Conservation (phyloP, 2,329 filamentous ascomycete species). For the Verticillium zaregamsianum region DNA sequence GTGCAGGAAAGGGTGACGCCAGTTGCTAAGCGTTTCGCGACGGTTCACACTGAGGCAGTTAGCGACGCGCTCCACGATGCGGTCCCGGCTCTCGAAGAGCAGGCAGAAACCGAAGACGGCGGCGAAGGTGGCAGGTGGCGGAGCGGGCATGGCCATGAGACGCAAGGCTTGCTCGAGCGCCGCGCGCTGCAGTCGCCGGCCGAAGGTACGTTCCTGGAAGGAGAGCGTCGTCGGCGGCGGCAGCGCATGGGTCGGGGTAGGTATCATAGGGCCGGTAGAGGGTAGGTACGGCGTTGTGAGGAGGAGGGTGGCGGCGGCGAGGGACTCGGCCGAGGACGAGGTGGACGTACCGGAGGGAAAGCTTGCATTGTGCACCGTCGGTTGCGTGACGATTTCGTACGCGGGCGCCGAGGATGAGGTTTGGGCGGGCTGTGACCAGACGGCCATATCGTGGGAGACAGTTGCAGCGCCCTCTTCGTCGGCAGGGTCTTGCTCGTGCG, state of each 20-base stretch:
- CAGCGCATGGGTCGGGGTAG: conserved; percentile 29
- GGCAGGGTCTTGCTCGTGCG: conserved; percentile 13
- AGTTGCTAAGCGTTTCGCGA: conserved; percentile 49
- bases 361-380: conserved; percentile 49
- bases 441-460: not conserved
- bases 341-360: conserved; percentile 38
- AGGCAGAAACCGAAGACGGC: conserved; percentile 67
- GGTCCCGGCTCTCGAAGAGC: conserved; percentile 49
- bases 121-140: conserved; percentile 43
- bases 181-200: conserved; percentile 64
- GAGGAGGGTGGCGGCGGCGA: conserved; percentile 4
- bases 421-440: not conserved
- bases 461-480: not conserved
- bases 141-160: conserved; percentile 47
- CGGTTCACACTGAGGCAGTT: conserved; percentile 23
- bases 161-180: conserved; percentile 59
- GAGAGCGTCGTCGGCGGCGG: conserved; percentile 51
- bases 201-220: conserved; percentile 63
- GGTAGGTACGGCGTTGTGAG: conserved; percentile 11
- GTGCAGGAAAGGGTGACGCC: conserved; percentile 57
- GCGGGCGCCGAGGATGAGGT: conserved; percentile 14
- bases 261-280: not conserved
- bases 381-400: conserved; percentile 47
- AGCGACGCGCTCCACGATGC: conserved; percentile 38
- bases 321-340: conserved; percentile 10